Base-by-base conservation (phyloP, 23 red algal genomes). In the Chondrus crispus region DNA sequence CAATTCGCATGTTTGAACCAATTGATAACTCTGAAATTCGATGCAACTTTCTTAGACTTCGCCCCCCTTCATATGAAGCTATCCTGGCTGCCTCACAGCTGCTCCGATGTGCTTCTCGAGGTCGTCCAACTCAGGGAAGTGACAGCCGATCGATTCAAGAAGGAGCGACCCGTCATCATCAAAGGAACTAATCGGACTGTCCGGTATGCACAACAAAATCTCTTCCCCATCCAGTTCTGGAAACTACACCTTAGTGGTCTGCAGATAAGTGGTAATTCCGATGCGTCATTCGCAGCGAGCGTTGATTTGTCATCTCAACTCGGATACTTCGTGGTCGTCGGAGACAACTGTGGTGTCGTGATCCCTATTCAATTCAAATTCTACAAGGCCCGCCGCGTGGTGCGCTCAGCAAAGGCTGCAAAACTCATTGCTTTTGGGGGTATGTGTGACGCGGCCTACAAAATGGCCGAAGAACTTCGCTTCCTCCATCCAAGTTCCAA, bases 301-400 rank as follows among this genome's bases (percentile, higher is more conserved):
- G 20, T 16, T 19, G 74, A 80, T 51, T 51, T 80, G 18, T 19
- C 74, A 49, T 80, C 74, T 80, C 74, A 80, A 12, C 36, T 80
- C 13, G 74, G 41, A 9, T 49, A 80, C 29, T 19, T 80, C 14
- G 37, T 80, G 29, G 12, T 80, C 39, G 10, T 51, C 13, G 18
- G 13, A 19, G 74, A 80, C 47, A 16, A 44, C 19, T 80, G 10
- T 12, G 19, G 13, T 30, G 18, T n/a, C 10, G 74, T 37, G 9
- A 49, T 80, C 16, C 74, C 33, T 29, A 29, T 80, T 11, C 20
- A 29, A 44, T 80, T 48, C 37, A 80, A 80, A 30, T 80, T 39
- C 13, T 80, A 80, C 74, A 48, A 80, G 45, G 29, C 74, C 13
- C 46, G 74, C 46, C 46, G 74, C 12, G 82, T 86, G 19, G 45